phyloP scores from a whole-genome alignment of 2,329 filamentous ascomycete species.

The Taxawa tesnikishii region DNA sequence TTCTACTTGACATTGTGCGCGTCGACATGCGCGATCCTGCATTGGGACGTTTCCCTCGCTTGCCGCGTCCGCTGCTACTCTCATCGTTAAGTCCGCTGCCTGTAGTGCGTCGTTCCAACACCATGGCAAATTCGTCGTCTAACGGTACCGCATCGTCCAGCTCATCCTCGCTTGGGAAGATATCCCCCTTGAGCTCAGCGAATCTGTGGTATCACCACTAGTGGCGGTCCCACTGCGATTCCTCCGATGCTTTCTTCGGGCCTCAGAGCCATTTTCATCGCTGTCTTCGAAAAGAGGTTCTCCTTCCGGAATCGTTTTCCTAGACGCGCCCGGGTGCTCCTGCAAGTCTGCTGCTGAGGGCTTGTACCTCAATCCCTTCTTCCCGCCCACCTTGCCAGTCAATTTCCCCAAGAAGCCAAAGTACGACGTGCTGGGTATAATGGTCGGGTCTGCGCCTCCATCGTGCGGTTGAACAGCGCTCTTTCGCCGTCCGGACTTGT shows the following conservation, averaged over 20 bases:
- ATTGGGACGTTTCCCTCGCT: constrained; percentile 26
- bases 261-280: constrained; percentile 31
- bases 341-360: constrained; percentile 84
- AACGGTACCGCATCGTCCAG: constrained; percentile 80
- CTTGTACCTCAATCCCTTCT: constrained; percentile 68
- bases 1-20: constrained; percentile 32
- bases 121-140: constrained; percentile 83
- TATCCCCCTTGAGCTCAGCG: constrained; percentile 72
- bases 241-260: constrained; percentile 29
- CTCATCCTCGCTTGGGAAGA: constrained; percentile 86
- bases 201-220: constrained; percentile 74
- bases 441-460: constrained; percentile 56
- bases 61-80: constrained; percentile 52
- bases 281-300: constrained; percentile 59
- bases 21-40: constrained; percentile 36
- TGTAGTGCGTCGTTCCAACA: constrained; percentile 55
- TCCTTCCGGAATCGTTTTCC: constrained; percentile 41
- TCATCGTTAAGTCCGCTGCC: constrained; percentile 50
- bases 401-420: constrained; percentile 74
- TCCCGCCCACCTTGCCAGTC: constrained; percentile 67
- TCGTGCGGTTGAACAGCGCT: constrained; percentile 40
- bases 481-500: constrained; percentile 36
- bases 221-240: constrained; percentile 67
- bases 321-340: constrained; percentile 59
- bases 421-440: constrained; percentile 79